Percentiles rank a stretch among this genome's conserved stretches.
Evolutionary conservation across 768 basidiomycete species (phyloP).

Genomic region (Boletus fagicola): DNA sequence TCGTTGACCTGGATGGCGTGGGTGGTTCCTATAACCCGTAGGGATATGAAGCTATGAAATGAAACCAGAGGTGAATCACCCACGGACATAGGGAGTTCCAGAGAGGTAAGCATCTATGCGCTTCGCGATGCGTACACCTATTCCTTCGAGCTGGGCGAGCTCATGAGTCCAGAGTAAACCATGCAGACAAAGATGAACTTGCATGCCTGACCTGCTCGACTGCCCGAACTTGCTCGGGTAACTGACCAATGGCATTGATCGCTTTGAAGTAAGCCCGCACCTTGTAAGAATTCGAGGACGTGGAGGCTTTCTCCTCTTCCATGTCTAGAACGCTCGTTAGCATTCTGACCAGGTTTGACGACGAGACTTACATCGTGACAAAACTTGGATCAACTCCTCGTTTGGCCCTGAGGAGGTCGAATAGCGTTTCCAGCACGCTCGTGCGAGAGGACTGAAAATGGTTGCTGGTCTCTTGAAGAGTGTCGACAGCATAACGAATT

Average conservation of each 20-base stretch:
- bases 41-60: constrained; percentile 4
- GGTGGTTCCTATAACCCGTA: constrained; percentile 18
- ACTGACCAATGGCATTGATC: constrained; percentile 40
- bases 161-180: constrained; percentile 8
- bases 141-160: constrained; percentile 29
- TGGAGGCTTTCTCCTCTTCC: constrained; percentile 40
- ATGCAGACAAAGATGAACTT: constrained; percentile 9
- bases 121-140: constrained; percentile 41
- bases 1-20: constrained; percentile 3
- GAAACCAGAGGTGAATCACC: constrained; percentile 15
- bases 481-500: constrained; percentile 20
- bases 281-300: constrained; percentile 45
- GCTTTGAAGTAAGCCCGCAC: constrained; percentile 50
- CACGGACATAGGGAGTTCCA: constrained; percentile 36
- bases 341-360: neutral
- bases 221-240: constrained; percentile 44
- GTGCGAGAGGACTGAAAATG: neutral
- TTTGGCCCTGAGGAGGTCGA: constrained; percentile 32
- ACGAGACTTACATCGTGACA: constrained; percentile 40
- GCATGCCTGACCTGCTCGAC: constrained; percentile 38
- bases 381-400: constrained; percentile 38
- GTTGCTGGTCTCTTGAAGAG: constrained; percentile 6
- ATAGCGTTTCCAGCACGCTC: constrained; percentile 13
- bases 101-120: constrained; percentile 45
- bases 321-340: constrained; percentile 31